Conservation (phyloP, 2,329 filamentous ascomycete species). For the Fusarium tricinctum region DNA sequence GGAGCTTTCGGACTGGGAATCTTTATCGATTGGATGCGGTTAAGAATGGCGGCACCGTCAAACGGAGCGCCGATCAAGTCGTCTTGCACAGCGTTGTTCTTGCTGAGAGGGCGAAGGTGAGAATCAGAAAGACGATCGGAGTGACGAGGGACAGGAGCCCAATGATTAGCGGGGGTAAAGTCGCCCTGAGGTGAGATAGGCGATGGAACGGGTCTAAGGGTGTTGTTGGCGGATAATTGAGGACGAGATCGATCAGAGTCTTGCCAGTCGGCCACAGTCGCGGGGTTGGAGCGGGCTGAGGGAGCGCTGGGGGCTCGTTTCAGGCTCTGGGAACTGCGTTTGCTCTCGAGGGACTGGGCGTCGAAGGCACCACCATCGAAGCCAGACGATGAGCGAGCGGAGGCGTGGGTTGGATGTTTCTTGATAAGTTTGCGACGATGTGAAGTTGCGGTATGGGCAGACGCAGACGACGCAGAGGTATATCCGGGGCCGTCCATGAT, state of each 20-base stretch:
- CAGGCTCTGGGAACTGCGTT: conserved; percentile 74
- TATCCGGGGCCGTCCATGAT: conserved; percentile 65
- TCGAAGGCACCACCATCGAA: conserved; percentile 66
- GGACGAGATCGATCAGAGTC: conserved; percentile 50
- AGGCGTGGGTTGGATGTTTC: conserved; percentile 68
- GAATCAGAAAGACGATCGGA: conserved; percentile 49
- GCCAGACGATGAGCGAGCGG: conserved; percentile 63
- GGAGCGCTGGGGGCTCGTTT: conserved; percentile 73
- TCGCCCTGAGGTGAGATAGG: conserved; percentile 62
- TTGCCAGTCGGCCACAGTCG: conserved; percentile 65
- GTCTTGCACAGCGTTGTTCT: conserved; percentile 57
- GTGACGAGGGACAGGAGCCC: conserved; percentile 49
- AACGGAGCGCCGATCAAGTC: conserved; percentile 76
- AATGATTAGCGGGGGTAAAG: conserved; percentile 57
- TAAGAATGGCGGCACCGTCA: conserved; percentile 73
- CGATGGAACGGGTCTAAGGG: conserved; percentile 61
- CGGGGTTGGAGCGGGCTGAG: conserved; percentile 61
- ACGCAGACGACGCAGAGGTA: conserved; percentile 48
- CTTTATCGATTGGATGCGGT: conserved; percentile 69
- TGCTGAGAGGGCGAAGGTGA: conserved; percentile 46
- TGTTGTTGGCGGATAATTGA: conserved; percentile 57
- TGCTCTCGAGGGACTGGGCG: conserved; percentile 70
- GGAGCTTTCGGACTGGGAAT: conserved; percentile 52
- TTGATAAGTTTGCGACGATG: conserved; percentile 74
- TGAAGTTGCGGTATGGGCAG: conserved; percentile 61